phyloP scores from a whole-genome alignment of 2,329 filamentous ascomycete species.

The Aspergillus alliaceus region DNA sequence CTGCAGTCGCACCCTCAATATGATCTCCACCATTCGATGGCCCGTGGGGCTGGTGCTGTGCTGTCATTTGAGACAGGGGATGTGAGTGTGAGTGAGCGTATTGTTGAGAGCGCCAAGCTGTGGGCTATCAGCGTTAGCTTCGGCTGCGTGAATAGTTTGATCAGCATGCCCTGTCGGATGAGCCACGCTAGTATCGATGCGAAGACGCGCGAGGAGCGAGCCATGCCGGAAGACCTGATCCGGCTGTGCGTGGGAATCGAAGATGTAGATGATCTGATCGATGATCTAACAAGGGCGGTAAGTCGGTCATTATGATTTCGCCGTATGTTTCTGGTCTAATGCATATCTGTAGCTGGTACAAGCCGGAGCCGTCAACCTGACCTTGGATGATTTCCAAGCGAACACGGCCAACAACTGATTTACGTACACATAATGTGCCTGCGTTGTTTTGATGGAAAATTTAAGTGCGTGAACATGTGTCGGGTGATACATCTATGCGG shows the following conservation, averaged over 20 bases:
- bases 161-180: slow-evolving; percentile 99
- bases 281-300: slow-evolving; percentile 88
- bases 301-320: slow-evolving; percentile 43
- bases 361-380: slow-evolving; percentile 87
- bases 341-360: slow-evolving; percentile 69
- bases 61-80: slow-evolving; percentile 96
- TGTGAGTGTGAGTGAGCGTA: slow-evolving; percentile 77
- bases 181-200: slow-evolving; percentile 98
- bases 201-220: slow-evolving; percentile 82
- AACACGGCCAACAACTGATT: slow-evolving; percentile 11
- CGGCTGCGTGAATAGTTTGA: slow-evolving; percentile 95
- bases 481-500: neutral
- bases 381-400: slow-evolving; percentile 78
- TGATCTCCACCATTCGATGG: slow-evolving; percentile 92
- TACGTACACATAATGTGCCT: slow-evolving; percentile 8
- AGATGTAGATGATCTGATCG: slow-evolving; percentile 85
- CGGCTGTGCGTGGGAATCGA: slow-evolving; percentile 95
- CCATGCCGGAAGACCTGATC: slow-evolving; percentile 96
- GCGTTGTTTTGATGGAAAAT: neutral
- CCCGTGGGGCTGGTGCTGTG: slow-evolving; percentile 89
- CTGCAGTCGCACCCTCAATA: slow-evolving; percentile 95
- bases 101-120: slow-evolving; percentile 87
- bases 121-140: slow-evolving; percentile 98
- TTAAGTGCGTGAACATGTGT: neutral
- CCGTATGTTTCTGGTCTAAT: neutral